Base-by-base conservation (phyloP, 495 filamentous ascomycete genomes). In the Lasiosphaeria hispida region DNA sequence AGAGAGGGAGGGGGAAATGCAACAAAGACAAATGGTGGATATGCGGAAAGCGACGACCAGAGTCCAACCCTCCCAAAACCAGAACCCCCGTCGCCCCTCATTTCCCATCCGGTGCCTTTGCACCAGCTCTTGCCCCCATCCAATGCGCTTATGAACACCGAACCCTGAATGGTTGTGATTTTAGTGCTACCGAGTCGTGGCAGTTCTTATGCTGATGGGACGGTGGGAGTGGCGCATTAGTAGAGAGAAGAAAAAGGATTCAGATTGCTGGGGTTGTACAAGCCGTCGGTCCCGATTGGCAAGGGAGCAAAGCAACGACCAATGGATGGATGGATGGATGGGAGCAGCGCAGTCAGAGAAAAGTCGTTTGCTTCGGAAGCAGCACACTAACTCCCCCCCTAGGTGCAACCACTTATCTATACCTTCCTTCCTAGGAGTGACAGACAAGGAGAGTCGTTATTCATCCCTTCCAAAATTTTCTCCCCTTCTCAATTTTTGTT, bases 361-460 rank as follows among this genome's bases (percentile, higher is more conserved):
- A 54, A 62, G 33, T 40, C 42, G 19, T 30, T 38, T 49, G 62
- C 62, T 37, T 57, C 17, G 54, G 39, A 60, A 56, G 43, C 61
- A 55, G 48, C 48, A 63, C 47, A 59, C 48, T 55, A 61, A 61
- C 48, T 55, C 39, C 53, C 52, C 39, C 53, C 52, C 43, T 47
- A 53, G 36, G 53, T 55, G 40, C 35, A 50, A 57, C 58, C 49
- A 55, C 63, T 59, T 64, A 69, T 69, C 66, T 70, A 70, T 67
- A 70, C 62, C 49, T 69, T 58, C 62, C 53, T 53, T 60, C 59
- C 42, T 45, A 59, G 35, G 58, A 55, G 59, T 61, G 52, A 66
- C 44, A 59, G 57, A 63, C 63, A 63, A 63, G 57, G 59, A 68
- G 52, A 70, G 60, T 70, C 66, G 62, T 70, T 67, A 70, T 63